Evolutionary conservation across 1,139 yeast species (phyloP).

Genomic region (Hanseniaspora sp.): DNA sequence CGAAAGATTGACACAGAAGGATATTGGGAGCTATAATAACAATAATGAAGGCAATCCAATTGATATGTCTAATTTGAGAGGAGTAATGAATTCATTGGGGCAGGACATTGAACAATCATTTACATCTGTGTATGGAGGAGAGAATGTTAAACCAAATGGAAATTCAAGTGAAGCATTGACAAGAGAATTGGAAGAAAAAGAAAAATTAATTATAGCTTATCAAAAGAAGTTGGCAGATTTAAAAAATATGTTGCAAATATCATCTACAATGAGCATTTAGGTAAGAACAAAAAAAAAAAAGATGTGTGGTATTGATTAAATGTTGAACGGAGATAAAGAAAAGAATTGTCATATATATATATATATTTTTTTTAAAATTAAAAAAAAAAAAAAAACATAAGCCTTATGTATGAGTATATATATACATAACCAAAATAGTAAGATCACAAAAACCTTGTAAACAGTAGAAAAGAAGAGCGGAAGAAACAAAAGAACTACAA

Average conservation of each 20-base stretch:
- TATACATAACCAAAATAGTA: too few relatives aligned
- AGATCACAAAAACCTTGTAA: too few relatives aligned
- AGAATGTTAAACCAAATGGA: background rate
- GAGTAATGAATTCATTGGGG: background rate
- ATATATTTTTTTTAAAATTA: too few relatives aligned
- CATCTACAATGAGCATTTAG: background rate
- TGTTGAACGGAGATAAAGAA: background rate
- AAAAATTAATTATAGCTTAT: constrained; percentile 22
- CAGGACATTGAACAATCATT: background rate
- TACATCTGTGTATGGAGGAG: background rate
- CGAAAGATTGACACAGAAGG: constrained; percentile 38
- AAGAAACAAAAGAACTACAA: too few relatives aligned
- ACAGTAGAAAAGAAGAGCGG: too few relatives aligned
- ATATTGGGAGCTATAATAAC: background rate
- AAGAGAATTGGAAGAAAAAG: constrained; percentile 21
- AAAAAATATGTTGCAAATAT: constrained; percentile 18
- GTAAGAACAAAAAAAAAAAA: too few relatives aligned
- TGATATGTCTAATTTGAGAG: background rate
- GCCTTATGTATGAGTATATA: too few relatives aligned
- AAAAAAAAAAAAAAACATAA: too few relatives aligned
- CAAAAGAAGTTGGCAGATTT: constrained; percentile 21
- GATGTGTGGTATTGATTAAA: background rate
- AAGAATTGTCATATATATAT: too few relatives aligned
- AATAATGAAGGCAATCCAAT: background rate
- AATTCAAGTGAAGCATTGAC: background rate